phyloP scores from a whole-genome alignment of 352 stramenopile species.

The Globisporangium abappressorium region DNA sequence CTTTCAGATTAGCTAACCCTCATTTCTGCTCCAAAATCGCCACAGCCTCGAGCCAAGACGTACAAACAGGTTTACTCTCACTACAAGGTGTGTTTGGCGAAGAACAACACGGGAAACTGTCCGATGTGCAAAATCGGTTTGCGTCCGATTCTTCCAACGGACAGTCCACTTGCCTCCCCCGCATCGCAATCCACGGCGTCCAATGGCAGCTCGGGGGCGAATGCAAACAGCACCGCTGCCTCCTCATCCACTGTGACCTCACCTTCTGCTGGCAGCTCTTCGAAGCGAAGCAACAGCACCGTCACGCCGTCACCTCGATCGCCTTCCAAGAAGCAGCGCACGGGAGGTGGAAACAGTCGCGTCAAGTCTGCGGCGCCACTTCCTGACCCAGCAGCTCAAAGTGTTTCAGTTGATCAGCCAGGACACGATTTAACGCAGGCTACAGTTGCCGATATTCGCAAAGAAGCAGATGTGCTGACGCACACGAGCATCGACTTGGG shows the following conservation, averaged over 20 bases:
- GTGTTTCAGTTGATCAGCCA: constrained; percentile 25
- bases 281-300: constrained; percentile 56
- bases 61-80: constrained; percentile 85
- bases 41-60: constrained; percentile 67
- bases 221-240: background rate
- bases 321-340: constrained; percentile 70
- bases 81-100: constrained; percentile 77
- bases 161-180: constrained; percentile 28
- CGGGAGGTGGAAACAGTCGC: constrained; percentile 31
- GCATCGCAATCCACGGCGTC: constrained; percentile 16
- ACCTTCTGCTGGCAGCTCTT: constrained; percentile 28
- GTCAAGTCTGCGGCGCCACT: constrained; percentile 30
- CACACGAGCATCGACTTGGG: constrained; percentile 79
- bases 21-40: background rate
- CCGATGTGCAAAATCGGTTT: constrained; percentile 85
- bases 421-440: constrained; percentile 60
- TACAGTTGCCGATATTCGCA: constrained; percentile 68
- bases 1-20: background rate
- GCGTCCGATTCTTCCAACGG: constrained; percentile 43
- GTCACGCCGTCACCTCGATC: constrained; percentile 64
- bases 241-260: constrained; percentile 26
- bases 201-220: background rate
- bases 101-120: constrained; percentile 78
- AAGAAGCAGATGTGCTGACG: constrained; percentile 81
- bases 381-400: constrained; percentile 26